A percentile compares a stretch with the other conserved stretches of the same genome.
Conservation (phyloP, 169 alveolate species). For the Babesia sp. region DNA sequence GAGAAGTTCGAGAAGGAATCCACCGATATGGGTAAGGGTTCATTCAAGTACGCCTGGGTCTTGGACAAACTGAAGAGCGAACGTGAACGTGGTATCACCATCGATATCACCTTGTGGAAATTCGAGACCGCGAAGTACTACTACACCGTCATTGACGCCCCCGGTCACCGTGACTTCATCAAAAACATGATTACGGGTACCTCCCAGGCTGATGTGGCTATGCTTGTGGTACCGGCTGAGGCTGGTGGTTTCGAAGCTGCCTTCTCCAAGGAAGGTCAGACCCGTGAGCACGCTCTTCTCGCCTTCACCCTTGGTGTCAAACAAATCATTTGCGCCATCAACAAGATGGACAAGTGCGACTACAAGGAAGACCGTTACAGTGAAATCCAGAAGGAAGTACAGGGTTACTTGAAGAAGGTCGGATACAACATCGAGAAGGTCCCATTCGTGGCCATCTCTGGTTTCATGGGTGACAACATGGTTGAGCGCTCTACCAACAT, state of each 20-base stretch:
- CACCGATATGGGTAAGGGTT: constrained; percentile 91
- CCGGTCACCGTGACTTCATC: constrained; percentile 99
- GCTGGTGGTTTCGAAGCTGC: constrained; percentile 98
- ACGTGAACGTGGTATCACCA: constrained; percentile 99
- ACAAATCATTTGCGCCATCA: constrained; percentile 97
- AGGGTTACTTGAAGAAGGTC: constrained; percentile 92
- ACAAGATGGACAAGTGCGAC: constrained; percentile 98
- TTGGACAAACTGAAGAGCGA: constrained; percentile 97
- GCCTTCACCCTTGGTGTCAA: constrained; percentile 98
- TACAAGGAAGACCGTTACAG: constrained; percentile 94
- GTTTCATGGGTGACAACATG: constrained; percentile 97
- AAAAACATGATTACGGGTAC: constrained; percentile 99
- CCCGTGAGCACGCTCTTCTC: constrained; percentile 98
- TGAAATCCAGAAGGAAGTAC: constrained; percentile 95
- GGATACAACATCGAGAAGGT: constrained; percentile 97
- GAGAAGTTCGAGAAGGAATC: constrained; percentile 95
- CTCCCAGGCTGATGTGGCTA: constrained; percentile 98
- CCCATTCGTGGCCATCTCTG: constrained; percentile 97
- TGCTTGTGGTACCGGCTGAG: constrained; percentile 96
- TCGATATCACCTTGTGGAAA: constrained; percentile 96
- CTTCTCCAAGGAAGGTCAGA: constrained; percentile 93
- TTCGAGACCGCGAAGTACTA: constrained; percentile 94
- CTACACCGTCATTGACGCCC: constrained; percentile 99
- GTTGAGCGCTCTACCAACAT: constrained; percentile 92
- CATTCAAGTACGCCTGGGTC: constrained; percentile 98